Conservation (phyloP, 2,329 filamentous ascomycete species). For the Fusarium scirpi region DNA sequence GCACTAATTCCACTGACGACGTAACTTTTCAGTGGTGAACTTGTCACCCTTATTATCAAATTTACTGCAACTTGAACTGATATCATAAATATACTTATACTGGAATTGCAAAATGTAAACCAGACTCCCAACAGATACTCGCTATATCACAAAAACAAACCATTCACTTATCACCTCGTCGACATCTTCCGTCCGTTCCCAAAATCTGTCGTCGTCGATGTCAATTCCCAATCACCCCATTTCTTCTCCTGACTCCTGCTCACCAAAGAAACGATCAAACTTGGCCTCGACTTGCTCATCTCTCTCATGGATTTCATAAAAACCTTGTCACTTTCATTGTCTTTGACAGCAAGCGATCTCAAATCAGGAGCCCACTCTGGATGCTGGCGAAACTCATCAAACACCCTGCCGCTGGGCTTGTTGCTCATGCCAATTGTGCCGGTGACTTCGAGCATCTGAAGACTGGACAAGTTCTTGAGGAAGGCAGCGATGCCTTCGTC, state of each 20-base stretch:
- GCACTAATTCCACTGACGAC: no score
- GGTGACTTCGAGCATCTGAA: constrained; percentile 10
- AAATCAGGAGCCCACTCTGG: constrained; percentile 27
- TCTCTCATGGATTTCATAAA: constrained; percentile 35
- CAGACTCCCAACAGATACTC: neutral
- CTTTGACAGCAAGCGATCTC: neutral
- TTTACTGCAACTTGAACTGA: neutral
- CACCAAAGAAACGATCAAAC: constrained; percentile 8
- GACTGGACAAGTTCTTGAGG: neutral
- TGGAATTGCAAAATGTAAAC: neutral
- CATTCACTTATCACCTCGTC: neutral
- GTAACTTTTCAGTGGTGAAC: no score
- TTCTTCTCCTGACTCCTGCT: constrained; percentile 1
- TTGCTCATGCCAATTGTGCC: neutral
- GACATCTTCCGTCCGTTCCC: constrained; percentile 17
- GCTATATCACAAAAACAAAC: neutral
- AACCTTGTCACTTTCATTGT: neutral
- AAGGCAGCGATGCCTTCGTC: neutral
- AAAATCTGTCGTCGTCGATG: neutral
- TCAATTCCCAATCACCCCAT: constrained; percentile 29
- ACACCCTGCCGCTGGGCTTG: neutral
- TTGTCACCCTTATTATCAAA: neutral
- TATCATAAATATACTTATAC: no score
- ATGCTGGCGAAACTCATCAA: constrained; percentile 16
- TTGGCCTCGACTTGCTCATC: constrained; percentile 16